phyloP scores from a whole-genome alignment of 306 rosid genomes.

The Crotalaria pallida region DNA sequence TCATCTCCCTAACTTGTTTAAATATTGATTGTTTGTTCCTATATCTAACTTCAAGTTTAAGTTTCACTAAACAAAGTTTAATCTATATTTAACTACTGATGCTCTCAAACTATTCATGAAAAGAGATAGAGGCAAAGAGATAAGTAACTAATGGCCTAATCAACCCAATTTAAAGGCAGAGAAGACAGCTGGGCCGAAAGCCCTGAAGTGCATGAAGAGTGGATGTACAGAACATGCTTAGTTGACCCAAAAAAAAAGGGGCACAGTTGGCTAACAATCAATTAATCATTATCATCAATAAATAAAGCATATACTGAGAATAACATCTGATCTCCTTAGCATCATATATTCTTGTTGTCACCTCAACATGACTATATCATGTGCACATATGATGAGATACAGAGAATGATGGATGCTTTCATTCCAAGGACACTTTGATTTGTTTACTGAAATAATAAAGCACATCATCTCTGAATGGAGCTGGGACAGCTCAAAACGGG shows the following conservation, averaged over 20 bases:
- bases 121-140: too few species aligned
- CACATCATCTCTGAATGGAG: constrained; percentile 7
- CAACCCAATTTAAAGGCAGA: neutral
- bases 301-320: neutral
- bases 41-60: too few species aligned
- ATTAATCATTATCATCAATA: too few species aligned
- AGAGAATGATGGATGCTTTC: constrained; percentile 24
- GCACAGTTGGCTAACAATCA: neutral
- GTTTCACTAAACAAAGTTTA: too few species aligned
- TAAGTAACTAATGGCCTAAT: neutral
- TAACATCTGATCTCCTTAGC: neutral
- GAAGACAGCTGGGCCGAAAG: neutral
- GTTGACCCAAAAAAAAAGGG: neutral
- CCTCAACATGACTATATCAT: constrained; percentile 17
- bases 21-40: too few species aligned
- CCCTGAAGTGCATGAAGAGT: neutral
- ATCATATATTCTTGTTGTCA: neutral
- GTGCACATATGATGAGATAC: constrained; percentile 27
- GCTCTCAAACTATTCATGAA: too few species aligned
- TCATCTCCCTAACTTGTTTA: too few species aligned
- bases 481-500: constrained; percentile 27
- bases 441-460: constrained; percentile 1
- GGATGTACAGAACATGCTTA: neutral
- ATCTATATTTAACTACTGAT: too few species aligned
- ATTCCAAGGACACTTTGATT: constrained; percentile 9